Percentiles rank a stretch among this genome's conserved stretches.
Conservation (phyloP, 441 rosid genomes). For the Aquilaria agallochum region DNA sequence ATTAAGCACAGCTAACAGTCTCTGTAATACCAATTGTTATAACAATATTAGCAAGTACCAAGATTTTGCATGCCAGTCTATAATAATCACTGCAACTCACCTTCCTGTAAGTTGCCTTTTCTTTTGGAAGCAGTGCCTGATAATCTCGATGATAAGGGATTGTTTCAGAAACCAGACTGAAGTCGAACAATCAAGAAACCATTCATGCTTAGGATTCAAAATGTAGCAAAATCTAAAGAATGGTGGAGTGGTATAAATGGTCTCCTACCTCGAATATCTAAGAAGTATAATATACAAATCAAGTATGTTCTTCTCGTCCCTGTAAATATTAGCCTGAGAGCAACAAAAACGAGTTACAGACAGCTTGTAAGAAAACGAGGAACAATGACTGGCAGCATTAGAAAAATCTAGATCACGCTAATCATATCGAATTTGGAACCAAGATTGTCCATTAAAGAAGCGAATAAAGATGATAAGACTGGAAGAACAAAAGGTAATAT, state of each 20-base stretch:
- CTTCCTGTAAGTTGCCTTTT: constrained; percentile 60
- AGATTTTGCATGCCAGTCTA: not conserved
- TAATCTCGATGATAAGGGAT: constrained; percentile 91
- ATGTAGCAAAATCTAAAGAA: constrained; percentile 6
- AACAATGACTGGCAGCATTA: too few relatives aligned
- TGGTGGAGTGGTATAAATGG: not conserved
- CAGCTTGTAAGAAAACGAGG: too few relatives aligned
- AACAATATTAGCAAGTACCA: constrained; percentile 4
- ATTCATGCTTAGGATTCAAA: constrained; percentile 9
- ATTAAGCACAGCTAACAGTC: constrained; percentile 51
- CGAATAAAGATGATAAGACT: not conserved
- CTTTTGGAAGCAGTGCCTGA: constrained; percentile 45
- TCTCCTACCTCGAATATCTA: constrained; percentile 78
- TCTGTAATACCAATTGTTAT: constrained; percentile 37
- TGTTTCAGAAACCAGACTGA: constrained; percentile 88
- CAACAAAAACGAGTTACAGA: not conserved
- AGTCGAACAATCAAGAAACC: constrained; percentile 14
- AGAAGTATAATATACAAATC: constrained; percentile 93
- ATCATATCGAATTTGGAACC: too few relatives aligned
- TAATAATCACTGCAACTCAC: constrained; percentile 34
- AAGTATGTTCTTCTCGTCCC: constrained; percentile 81
- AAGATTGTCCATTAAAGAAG: too few relatives aligned
- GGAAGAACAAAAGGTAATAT: not conserved
- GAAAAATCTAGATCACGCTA: too few relatives aligned
- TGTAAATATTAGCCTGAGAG: constrained; percentile 66